These are phyloP conservation scores for Myriosclerotinia curreyana DNA, from an alignment of 2,329 filamentous ascomycete species.

Conservation along the genomic window DNA sequence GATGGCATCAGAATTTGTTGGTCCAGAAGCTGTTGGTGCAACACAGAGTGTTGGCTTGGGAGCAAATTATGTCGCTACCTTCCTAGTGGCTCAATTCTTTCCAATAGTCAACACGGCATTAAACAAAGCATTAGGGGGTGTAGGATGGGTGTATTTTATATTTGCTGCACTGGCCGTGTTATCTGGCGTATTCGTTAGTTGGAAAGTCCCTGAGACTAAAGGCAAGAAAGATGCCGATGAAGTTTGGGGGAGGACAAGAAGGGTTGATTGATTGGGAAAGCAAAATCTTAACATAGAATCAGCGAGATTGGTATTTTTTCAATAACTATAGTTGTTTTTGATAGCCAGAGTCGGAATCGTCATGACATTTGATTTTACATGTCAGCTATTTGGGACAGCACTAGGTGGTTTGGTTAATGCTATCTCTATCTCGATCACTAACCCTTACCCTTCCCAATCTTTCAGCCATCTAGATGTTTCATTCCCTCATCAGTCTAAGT, in stretches of 20 bases:
- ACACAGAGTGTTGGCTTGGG: slow-evolving; percentile 85
- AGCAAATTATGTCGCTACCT: slow-evolving; percentile 87
- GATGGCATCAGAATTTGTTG: slow-evolving; percentile 85
- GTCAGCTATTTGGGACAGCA: background rate
- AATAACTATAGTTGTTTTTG: background rate
- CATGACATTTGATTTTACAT: background rate
- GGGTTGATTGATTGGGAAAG: slow-evolving; percentile 29
- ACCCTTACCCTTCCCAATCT: no score
- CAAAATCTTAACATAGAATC: background rate
- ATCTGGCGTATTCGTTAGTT: slow-evolving; percentile 68
- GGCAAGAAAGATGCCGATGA: slow-evolving; percentile 82
- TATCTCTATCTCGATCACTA: no score
- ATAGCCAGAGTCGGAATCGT: background rate
- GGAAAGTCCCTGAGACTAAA: slow-evolving; percentile 80
- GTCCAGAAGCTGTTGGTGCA: slow-evolving; percentile 84
- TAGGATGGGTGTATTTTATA: slow-evolving; percentile 87
- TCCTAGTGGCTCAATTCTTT: slow-evolving; percentile 92
- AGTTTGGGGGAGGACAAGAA: slow-evolving; percentile 74
- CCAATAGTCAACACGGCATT: slow-evolving; percentile 77
- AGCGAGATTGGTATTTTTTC: background rate
- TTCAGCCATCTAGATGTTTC: no score
- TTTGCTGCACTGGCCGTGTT: slow-evolving; percentile 72
- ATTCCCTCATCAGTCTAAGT: no score
- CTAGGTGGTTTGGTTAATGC: background rate
- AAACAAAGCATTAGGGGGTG: slow-evolving; percentile 60